A percentile compares a stretch with the other conserved stretches of the same genome.
These are phyloP conservation scores for Solanum lycopersicoides DNA, from an alignment of 257 asterid species.

Conservation along the genomic window DNA sequence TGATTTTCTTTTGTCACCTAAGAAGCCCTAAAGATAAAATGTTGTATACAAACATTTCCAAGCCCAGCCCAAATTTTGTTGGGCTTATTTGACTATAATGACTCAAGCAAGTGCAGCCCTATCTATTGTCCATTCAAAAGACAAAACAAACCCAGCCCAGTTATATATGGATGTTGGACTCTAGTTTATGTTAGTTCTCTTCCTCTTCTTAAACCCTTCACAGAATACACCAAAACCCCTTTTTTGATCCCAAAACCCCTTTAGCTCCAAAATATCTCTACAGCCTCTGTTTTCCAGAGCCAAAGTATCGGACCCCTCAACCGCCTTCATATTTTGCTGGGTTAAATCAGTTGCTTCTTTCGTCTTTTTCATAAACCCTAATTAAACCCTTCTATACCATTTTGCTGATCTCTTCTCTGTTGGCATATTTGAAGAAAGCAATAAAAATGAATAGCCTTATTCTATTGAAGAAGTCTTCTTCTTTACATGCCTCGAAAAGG, in stretches of 20 bases:
- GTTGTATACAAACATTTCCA: not conserved
- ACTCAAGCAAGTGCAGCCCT: not conserved
- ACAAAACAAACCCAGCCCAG: not conserved
- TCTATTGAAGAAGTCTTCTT: constrained; percentile 33
- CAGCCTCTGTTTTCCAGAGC: not conserved
- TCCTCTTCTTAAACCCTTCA: not conserved
- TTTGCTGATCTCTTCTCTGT: not conserved
- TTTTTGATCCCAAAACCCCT: not conserved
- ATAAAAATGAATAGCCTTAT: constrained; percentile 36
- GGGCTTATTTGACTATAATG: not conserved
- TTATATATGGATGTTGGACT: not conserved
- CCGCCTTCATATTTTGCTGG: not conserved
- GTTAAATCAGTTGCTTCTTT: not conserved
- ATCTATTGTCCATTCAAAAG: not conserved
- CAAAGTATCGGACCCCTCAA: not conserved
- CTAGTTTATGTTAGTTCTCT: not conserved
- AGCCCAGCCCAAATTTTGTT: not conserved
- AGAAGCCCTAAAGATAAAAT: not conserved
- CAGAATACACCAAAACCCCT: not conserved
- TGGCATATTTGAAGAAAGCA: not conserved
- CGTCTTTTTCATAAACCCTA: constrained; percentile 12
- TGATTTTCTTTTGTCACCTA: not conserved
- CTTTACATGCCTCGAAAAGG: constrained; percentile 16
- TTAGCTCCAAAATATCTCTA: not conserved
- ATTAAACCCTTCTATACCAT: not conserved